These are phyloP conservation scores for Candida berthetii DNA, from an alignment of 805 yeast genomes.

Conservation along the genomic window DNA sequence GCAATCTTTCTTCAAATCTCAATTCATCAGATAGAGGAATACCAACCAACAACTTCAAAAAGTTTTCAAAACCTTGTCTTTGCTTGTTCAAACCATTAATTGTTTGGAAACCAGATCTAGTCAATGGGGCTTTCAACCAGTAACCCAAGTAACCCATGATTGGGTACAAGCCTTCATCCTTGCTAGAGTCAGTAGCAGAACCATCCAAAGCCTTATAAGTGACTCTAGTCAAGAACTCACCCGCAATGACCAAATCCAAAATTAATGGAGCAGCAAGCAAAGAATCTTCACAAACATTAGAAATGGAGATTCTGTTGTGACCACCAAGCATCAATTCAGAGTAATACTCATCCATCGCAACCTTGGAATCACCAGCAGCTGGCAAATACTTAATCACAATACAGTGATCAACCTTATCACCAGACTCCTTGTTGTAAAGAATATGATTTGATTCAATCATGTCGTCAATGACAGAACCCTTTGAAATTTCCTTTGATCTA, in stretches of 20 bases:
- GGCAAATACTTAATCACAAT: conserved; percentile 91
- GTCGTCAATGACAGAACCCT: conserved; percentile 90
- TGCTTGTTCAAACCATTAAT: conserved; percentile 94
- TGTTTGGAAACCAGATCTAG: conserved; percentile 85
- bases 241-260: conserved; percentile 82
- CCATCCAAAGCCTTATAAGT: conserved; percentile 53
- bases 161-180: conserved; percentile 58
- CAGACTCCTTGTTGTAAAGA: conserved; percentile 73
- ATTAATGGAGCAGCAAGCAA: conserved; percentile 91
- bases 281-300: conserved; percentile 95
- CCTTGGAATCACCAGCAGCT: conserved; percentile 95
- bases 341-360: conserved; percentile 98
- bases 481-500: conserved; percentile 92
- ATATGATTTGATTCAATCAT: conserved; percentile 84
- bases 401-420: conserved; percentile 83
- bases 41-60: conserved; percentile 84
- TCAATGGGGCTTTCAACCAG: conserved; percentile 96
- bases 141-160: conserved; percentile 83
- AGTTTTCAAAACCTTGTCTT: conserved; percentile 86
- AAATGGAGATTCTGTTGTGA: conserved; percentile 88
- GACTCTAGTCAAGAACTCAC: conserved; percentile 87
- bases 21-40: conserved; percentile 86
- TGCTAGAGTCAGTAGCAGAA: conserved; percentile 6
- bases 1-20: conserved; percentile 87
- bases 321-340: conserved; percentile 97